phyloP scores from a whole-genome alignment of 352 stramenopile genomes.

The Pythium utonaiense region DNA sequence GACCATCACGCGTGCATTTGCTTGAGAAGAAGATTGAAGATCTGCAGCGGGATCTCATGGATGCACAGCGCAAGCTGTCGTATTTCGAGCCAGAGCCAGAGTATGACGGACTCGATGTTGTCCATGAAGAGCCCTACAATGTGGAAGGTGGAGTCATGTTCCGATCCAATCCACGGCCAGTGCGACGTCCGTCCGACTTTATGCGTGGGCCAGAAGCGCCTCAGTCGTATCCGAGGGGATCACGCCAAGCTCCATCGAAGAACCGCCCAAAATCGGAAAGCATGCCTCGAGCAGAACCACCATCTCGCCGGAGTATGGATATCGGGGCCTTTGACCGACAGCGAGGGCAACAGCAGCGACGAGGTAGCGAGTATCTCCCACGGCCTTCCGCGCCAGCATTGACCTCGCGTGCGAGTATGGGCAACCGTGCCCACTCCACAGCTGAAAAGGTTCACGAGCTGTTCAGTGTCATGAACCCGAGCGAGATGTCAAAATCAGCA shows the following conservation, averaged over 20 bases:
- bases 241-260: background rate
- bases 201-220: background rate
- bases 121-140: conserved; percentile 30
- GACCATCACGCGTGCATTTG: conserved; percentile 11
- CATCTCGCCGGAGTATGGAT: conserved; percentile 18
- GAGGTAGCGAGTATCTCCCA: conserved; percentile 15
- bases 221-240: background rate
- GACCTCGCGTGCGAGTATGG: conserved; percentile 12
- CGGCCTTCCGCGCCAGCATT: conserved; percentile 7
- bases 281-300: background rate
- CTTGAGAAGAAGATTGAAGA: conserved; percentile 66
- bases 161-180: conserved; percentile 9
- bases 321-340: conserved; percentile 12
- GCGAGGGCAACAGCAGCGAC: conserved; percentile 8
- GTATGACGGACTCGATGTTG: conserved; percentile 28
- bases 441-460: conserved; percentile 53
- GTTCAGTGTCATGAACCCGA: conserved; percentile 67
- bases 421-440: conserved; percentile 33
- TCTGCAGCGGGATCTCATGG: conserved; percentile 47
- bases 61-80: conserved; percentile 62
- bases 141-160: conserved; percentile 11
- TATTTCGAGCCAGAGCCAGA: conserved; percentile 59
- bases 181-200: conserved; percentile 18
- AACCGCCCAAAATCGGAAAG: conserved; percentile 9
- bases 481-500: conserved; percentile 34